Percentiles rank a stretch among this genome's conserved stretches.
These are phyloP conservation scores for Leptographium wingfieldii DNA, from an alignment of 2,329 filamentous ascomycete species.

Conservation along the genomic window DNA sequence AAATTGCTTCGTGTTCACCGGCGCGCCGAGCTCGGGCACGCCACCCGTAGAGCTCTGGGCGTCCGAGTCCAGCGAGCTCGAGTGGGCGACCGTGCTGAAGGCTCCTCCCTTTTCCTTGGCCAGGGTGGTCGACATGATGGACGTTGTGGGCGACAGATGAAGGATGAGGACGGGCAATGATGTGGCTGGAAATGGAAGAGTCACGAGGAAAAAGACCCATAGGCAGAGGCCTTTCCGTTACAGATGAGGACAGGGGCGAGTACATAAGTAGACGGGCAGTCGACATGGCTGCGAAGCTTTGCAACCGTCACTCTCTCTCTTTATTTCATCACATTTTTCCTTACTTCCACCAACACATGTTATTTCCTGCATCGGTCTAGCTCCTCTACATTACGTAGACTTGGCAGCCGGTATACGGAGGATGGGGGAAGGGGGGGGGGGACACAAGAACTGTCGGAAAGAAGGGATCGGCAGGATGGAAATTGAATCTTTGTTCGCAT, in stretches of 20 bases:
- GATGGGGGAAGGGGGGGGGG: background rate
- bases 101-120: conserved; percentile 6
- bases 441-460: background rate
- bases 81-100: conserved; percentile 6
- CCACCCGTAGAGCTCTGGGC: background rate
- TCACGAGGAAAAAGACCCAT: background rate
- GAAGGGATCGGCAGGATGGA: background rate
- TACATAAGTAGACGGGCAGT: background rate
- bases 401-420: background rate
- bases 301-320: background rate
- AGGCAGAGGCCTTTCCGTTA: background rate
- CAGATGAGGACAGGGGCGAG: background rate
- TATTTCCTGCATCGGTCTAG: background rate
- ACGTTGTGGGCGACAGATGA: background rate
- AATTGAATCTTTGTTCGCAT: background rate
- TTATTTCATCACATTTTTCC: background rate
- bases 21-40: conserved; percentile 18
- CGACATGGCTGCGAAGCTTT: background rate
- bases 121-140: conserved; percentile 16
- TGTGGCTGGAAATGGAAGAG: background rate
- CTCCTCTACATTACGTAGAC: background rate
- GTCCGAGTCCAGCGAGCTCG: background rate
- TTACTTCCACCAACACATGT: background rate
- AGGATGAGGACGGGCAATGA: background rate
- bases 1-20: conserved; percentile 18